Conservation (phyloP, 805 yeast species). For the Dipodascopsis tothii region DNA sequence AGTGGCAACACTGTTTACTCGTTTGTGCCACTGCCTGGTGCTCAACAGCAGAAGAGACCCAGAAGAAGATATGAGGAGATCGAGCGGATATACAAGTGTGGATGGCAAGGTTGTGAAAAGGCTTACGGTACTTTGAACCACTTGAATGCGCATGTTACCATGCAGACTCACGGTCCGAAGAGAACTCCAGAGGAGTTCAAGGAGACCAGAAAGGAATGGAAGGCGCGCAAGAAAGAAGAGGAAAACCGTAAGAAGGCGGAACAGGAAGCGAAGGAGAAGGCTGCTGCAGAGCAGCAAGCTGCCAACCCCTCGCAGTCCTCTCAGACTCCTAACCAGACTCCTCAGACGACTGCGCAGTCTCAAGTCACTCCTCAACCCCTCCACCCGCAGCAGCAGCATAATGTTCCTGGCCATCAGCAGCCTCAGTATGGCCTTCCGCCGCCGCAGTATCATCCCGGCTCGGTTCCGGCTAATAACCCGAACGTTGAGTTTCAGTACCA, state of each 20-base stretch:
- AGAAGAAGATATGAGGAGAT: slow-evolving; percentile 50
- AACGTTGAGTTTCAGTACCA: background rate
- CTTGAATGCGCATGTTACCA: slow-evolving; percentile 47
- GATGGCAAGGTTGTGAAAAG: slow-evolving; percentile 41
- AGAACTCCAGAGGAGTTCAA: slow-evolving; percentile 50
- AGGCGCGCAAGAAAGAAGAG: slow-evolving; percentile 35
- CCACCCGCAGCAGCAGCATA: slow-evolving; percentile 11
- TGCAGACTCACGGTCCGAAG: slow-evolving; percentile 49
- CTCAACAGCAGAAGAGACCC: slow-evolving; percentile 38
- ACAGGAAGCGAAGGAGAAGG: slow-evolving; percentile 7
- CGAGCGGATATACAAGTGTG: slow-evolving; percentile 48
- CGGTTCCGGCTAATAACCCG: background rate
- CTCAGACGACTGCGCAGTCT: background rate
- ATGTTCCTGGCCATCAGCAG: slow-evolving; percentile 5
- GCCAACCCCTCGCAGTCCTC: slow-evolving; percentile 12
- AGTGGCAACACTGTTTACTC: slow-evolving; percentile 18
- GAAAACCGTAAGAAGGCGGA: slow-evolving; percentile 22
- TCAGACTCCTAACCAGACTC: background rate
- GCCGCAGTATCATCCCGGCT: slow-evolving; percentile 1
- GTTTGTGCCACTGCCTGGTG: slow-evolving; percentile 28
- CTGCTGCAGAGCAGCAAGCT: background rate
- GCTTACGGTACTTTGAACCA: slow-evolving; percentile 56
- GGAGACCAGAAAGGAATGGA: slow-evolving; percentile 41
- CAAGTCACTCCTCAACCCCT: slow-evolving; percentile 6
- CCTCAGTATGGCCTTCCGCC: slow-evolving; percentile 2